Evolutionary conservation across 192 early-diverging fungal species (phyloP).

Genomic region (Funneliformis mosseae): DNA sequence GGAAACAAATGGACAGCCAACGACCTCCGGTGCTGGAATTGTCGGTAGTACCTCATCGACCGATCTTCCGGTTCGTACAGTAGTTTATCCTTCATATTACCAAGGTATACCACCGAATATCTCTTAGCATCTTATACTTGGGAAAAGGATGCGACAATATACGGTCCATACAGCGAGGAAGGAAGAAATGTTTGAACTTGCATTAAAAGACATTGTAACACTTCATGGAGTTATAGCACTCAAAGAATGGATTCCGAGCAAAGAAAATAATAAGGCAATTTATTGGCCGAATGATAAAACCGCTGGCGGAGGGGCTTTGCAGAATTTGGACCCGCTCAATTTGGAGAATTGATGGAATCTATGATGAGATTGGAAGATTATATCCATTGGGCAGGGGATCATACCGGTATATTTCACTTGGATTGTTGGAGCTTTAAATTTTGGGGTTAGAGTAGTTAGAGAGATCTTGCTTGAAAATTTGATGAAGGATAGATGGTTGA

Average conservation of each 20-base stretch:
- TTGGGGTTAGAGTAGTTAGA: constrained; percentile 25
- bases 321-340: constrained; percentile 22
- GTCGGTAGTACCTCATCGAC: constrained; percentile 34
- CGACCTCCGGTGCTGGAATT: background rate
- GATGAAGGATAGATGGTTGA: background rate
- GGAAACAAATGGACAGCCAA: constrained; percentile 25
- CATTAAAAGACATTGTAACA: constrained; percentile 32
- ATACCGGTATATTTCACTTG: constrained; percentile 40
- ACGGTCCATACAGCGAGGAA: constrained; percentile 30
- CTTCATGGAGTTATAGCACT: constrained; percentile 33
- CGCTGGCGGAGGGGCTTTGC: constrained; percentile 36
- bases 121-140: constrained; percentile 37
- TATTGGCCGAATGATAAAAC: constrained; percentile 37
- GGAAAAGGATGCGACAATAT: constrained; percentile 10
- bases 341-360: constrained; percentile 15
- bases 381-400: constrained; percentile 40
- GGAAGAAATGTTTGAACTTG: constrained; percentile 30
- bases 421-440: constrained; percentile 38
- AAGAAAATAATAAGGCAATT: constrained; percentile 29
- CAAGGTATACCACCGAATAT: constrained; percentile 19
- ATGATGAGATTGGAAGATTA: constrained; percentile 25
- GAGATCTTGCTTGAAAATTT: background rate
- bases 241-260: constrained; percentile 10
- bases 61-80: constrained; percentile 21
- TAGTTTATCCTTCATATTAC: constrained; percentile 36